Percentiles rank a stretch among this genome's conserved stretches.
These are phyloP conservation scores for Penicillium daleae DNA, from an alignment of 495 filamentous ascomycete genomes.

Conservation along the genomic window DNA sequence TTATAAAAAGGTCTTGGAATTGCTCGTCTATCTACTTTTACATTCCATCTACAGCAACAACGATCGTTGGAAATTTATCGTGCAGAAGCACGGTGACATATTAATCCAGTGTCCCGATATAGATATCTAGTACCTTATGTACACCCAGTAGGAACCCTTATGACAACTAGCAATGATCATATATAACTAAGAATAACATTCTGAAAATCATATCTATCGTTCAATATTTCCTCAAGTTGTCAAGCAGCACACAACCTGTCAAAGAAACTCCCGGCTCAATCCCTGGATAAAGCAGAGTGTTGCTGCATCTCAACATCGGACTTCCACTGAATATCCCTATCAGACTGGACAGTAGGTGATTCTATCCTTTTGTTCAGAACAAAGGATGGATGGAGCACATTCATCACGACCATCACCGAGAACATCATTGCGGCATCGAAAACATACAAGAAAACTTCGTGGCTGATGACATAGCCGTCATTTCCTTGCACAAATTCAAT, in stretches of 20 bases:
- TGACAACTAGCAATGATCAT: no score
- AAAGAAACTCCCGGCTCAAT: neutral
- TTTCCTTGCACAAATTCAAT: slow-evolving; percentile 63
- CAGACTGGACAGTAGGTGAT: neutral
- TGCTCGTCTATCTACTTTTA: no score
- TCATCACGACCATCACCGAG: slow-evolving; percentile 53
- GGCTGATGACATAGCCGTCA: slow-evolving; percentile 49
- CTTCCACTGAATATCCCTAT: neutral
- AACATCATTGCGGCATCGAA: slow-evolving; percentile 66
- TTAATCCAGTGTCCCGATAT: no score
- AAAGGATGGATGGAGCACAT: slow-evolving; percentile 29
- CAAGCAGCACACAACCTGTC: neutral
- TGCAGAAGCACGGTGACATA: no score
- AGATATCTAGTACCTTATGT: no score
- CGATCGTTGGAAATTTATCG: no score
- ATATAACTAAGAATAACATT: no score
- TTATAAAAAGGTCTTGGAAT: no score
- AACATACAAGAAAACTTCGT: slow-evolving; percentile 63
- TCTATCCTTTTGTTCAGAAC: neutral
- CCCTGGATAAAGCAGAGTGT: neutral
- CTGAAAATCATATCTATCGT: neutral
- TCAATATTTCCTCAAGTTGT: neutral
- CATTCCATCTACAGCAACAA: no score
- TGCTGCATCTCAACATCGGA: slow-evolving; percentile 1
- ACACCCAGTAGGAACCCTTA: no score